Percentiles rank a stretch among this genome's conserved stretches.
Evolutionary conservation across 2,329 filamentous ascomycete species (phyloP).

Genomic region (Zymoseptoria ardabiliae): DNA sequence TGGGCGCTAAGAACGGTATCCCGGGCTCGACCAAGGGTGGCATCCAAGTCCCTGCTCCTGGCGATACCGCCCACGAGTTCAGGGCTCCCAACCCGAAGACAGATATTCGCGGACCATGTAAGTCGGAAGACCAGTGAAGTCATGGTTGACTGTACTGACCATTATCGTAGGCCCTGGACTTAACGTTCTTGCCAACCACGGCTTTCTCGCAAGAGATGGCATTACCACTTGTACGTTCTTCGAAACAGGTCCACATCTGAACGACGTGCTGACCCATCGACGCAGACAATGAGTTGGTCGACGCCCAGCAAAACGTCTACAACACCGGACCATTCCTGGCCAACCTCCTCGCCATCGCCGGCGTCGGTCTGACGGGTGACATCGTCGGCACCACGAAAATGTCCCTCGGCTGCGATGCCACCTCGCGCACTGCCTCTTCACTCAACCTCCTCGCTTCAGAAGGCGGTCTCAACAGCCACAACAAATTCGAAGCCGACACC

Average conservation of each 20-base stretch:
- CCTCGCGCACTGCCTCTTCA: constrained; percentile 30
- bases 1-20: constrained; percentile 34
- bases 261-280: constrained; percentile 23
- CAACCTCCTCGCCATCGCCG: constrained; percentile 27
- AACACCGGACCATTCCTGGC: constrained; percentile 37
- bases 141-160: background rate
- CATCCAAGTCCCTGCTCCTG: constrained; percentile 36
- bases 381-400: constrained; percentile 30
- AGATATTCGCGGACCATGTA: constrained; percentile 35
- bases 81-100: constrained; percentile 25
- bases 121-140: too few species aligned
- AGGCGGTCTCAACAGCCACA: constrained; percentile 36
- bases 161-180: constrained; percentile 20
- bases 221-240: background rate
- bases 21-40: constrained; percentile 36
- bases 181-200: constrained; percentile 35
- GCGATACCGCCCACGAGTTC: constrained; percentile 33
- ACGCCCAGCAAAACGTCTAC: constrained; percentile 38
- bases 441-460: constrained; percentile 27
- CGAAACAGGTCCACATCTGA: background rate
- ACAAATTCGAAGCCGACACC: constrained; percentile 35
- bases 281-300: constrained; percentile 35
- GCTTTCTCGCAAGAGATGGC: constrained; percentile 33
- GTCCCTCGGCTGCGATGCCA: constrained; percentile 37
- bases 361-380: constrained; percentile 14